A percentile compares a stretch with the other conserved stretches of the same genome.
phyloP scores from a whole-genome alignment of 306 rosid species.

The Lathyrus aphaca region DNA sequence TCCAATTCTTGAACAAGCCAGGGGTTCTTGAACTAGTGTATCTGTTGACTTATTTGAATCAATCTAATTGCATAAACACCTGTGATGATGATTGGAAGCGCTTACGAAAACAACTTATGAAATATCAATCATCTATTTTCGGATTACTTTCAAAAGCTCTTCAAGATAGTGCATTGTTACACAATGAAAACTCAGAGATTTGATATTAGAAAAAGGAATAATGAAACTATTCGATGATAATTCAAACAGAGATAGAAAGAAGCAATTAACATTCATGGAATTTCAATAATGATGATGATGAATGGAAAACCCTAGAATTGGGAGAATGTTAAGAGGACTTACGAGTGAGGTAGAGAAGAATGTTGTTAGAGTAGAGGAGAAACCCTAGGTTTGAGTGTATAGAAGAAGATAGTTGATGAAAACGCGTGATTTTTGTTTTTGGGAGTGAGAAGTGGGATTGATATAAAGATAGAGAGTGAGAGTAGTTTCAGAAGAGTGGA shows the following conservation, averaged over 20 bases:
- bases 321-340: conserved; percentile 30
- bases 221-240: background rate
- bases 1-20: conserved; percentile 33
- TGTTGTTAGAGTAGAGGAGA: conserved; percentile 1
- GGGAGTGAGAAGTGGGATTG: background rate
- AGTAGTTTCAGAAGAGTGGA: background rate
- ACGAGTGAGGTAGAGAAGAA: conserved; percentile 26
- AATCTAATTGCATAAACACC: background rate
- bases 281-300: background rate
- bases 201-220: no score
- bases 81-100: background rate
- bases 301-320: conserved; percentile 35
- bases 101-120: background rate
- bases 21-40: background rate
- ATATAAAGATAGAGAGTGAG: background rate
- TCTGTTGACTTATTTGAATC: background rate
- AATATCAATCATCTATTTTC: background rate
- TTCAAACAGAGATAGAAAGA: conserved; percentile 4
- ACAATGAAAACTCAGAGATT: background rate
- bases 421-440: no score
- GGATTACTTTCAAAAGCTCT: background rate
- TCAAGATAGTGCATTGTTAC: background rate
- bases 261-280: background rate
- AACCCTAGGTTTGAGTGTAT: conserved; percentile 16
- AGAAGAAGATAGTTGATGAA: conserved; percentile 7